phyloP scores from a whole-genome alignment of 345 rosid genomes.

The Moricandia moricandioides region DNA sequence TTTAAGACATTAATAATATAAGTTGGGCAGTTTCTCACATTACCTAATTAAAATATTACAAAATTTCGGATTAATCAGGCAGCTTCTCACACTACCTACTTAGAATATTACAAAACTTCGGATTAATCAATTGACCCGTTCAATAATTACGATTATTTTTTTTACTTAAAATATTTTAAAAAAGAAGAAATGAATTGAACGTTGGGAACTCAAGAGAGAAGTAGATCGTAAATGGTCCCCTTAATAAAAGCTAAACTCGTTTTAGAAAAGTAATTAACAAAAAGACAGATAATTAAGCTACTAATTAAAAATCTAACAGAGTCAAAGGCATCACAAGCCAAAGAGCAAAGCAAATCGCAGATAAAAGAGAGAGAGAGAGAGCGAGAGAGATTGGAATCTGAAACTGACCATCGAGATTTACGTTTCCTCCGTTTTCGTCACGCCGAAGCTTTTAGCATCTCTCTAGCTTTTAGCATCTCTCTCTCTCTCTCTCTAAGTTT shows the following conservation, averaged over 20 bases:
- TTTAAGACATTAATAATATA: background rate
- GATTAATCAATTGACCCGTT: constrained; percentile 15
- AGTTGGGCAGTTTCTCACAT: background rate
- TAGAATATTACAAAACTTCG: background rate
- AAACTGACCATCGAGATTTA: constrained; percentile 41
- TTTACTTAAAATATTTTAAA: background rate
- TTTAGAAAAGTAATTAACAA: constrained; percentile 2
- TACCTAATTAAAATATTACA: background rate
- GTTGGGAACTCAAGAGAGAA: background rate
- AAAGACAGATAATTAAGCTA: constrained; percentile 13
- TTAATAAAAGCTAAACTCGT: constrained; percentile 14
- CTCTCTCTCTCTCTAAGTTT: too few species aligned
- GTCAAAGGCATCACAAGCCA: constrained; percentile 33
- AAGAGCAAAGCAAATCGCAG: constrained; percentile 32
- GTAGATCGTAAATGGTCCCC: background rate
- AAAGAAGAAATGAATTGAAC: background rate
- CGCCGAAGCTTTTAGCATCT: constrained; percentile 42
- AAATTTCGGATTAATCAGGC: background rate
- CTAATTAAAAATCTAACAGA: constrained; percentile 20
- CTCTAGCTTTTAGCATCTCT: too few species aligned
- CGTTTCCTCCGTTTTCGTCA: constrained; percentile 41
- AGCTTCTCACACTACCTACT: background rate
- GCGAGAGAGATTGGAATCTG: constrained; percentile 20
- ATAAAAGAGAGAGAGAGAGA: constrained; percentile 28
- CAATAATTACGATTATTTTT: background rate